Conservation (phyloP, 495 filamentous ascomycete genomes). For the Astrothelium subdiscretum region DNA sequence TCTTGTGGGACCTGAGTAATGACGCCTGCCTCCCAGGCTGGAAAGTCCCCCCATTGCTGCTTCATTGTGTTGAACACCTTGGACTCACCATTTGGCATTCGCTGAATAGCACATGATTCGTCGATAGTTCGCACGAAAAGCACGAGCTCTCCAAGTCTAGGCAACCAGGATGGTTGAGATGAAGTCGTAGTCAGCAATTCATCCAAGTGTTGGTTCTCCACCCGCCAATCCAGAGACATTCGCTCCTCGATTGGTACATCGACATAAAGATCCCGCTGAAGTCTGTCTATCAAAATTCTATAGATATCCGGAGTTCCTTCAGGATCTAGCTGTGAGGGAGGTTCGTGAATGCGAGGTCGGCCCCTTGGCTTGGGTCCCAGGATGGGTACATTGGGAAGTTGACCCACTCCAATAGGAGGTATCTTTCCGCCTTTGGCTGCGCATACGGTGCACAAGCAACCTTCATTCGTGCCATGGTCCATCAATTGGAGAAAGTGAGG, state of each 20-base stretch:
- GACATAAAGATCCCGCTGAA: constrained; percentile 29
- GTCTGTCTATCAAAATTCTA: constrained; percentile 35
- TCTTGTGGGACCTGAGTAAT: constrained; percentile 39
- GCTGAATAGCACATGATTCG: constrained; percentile 25
- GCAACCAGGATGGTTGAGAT: constrained; percentile 39
- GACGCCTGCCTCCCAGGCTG: constrained; percentile 46
- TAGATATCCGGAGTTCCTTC: constrained; percentile 45
- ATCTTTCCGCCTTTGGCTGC: constrained; percentile 6
- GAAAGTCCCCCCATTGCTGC: constrained; percentile 23
- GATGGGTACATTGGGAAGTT: not conserved
- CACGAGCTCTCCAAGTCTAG: constrained; percentile 47
- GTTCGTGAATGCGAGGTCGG: constrained; percentile 9
- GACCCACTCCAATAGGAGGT: not conserved
- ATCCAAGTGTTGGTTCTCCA: constrained; percentile 31
- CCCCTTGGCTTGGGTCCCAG: not conserved
- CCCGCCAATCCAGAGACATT: constrained; percentile 43
- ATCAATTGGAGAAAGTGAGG: constrained; percentile 48
- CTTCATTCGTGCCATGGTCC: constrained; percentile 32
- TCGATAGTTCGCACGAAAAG: constrained; percentile 36
- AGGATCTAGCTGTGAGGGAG: constrained; percentile 21
- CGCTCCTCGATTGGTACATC: constrained; percentile 38
- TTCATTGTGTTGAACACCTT: constrained; percentile 25
- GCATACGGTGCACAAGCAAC: constrained; percentile 30
- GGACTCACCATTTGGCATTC: constrained; percentile 15
- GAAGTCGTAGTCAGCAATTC: constrained; percentile 21